Evolutionary conservation across 164 flowering plant species (phyloP), one percentile per base, ranked within the genome.

Genomic region (Nymphaea colorata): DNA sequence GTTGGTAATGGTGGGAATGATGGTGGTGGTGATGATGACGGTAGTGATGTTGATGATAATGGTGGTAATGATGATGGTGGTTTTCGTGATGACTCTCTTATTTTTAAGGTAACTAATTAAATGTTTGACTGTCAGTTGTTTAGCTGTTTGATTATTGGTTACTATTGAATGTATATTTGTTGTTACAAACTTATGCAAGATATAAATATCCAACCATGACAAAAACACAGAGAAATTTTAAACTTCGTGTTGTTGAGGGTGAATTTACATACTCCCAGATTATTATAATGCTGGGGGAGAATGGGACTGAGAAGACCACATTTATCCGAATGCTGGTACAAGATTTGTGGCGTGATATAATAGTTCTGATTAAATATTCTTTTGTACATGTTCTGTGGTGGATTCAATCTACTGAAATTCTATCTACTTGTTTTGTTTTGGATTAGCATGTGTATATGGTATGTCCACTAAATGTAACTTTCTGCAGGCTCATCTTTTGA

Each of bases 221-320:
- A 67, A 95, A 85, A 78, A 82, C 87, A 65, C 98, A 88, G 77
- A 98, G 99, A 2, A 82, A 82, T 70, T 95, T 95, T 72, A 90
- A 71, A 75, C 91, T 95, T 74, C 77, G 80, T 67, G 97, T 86
- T 59, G 41, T 75, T 42, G 99, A 89, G 82, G 99, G 98, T 71
- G 99, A 95, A 85, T 95, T 92, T 70, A 95, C 99, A 4, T 97
- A 95, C 79, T 95, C 99, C 69, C 96, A 92, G 76, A 92, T 95
- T 71, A 70, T 95, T 71, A 98, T 95, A 15, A 95, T 95, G 99
- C 82, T 92, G 75, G 99, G 99, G 62, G 97, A 92, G 77, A 92
- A 95, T 83, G 99, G 99, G 66, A 95, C 99, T 0, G 98, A 98
- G 69, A 92, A 95, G 83, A 95, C 99, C 47, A 90, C 99, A 3